Base-by-base conservation (phyloP, 1,139 yeast species). In the Pichia norvegensis region DNA sequence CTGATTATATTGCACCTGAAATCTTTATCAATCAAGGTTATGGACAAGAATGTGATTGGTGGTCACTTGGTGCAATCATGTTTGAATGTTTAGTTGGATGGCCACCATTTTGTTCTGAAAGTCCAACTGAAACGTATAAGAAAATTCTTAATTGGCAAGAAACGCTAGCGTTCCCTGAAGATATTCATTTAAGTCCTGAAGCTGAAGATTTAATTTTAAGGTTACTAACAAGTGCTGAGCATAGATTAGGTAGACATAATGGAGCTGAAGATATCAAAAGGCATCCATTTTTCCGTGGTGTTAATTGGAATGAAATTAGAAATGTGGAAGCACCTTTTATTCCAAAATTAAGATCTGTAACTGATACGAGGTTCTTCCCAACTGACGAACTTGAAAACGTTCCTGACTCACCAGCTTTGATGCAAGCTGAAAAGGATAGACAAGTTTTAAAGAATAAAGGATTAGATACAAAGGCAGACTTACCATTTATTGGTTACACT, bases 11-110 rank as follows among this genome's bases (percentile, higher is more conserved):
- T 66, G 98, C 98, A 0, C 99, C 99, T 0, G 99, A 92, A 64
- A 92, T 94, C 53, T 94, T 92, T 59, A 73, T 90, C 44, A 95
- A 92, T 60, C 96, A 92, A 69, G 99, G 99, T 3, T 94, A 92
- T 65, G 97, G 98, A 17, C 97, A 90, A 67, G 97, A 92, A 64
- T 94, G 99, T 68, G 99, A 92, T 65, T 92, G 99, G 99, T 92
- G 98, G 98, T 87, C 97, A 5, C 70, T 92, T 37, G 99, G 99
- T 25, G 96, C 97, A 1, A 92, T 92, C 63, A 92, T 92, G 99
- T 92, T 86, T 68, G 99, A 92, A 70, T 92, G 98, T 71, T 72
- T 92, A 53, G 87, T 92, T 53, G 99, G 99, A 19, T 92, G 98
- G 97, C 98, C 99, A 21, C 99, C 99, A 46, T 92, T 92, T 67